Evolutionary conservation across 1,284 basidiomycete species (phyloP), one percentile per base, ranked within the genome.

Genomic region (Trametes polyzona): DNA sequence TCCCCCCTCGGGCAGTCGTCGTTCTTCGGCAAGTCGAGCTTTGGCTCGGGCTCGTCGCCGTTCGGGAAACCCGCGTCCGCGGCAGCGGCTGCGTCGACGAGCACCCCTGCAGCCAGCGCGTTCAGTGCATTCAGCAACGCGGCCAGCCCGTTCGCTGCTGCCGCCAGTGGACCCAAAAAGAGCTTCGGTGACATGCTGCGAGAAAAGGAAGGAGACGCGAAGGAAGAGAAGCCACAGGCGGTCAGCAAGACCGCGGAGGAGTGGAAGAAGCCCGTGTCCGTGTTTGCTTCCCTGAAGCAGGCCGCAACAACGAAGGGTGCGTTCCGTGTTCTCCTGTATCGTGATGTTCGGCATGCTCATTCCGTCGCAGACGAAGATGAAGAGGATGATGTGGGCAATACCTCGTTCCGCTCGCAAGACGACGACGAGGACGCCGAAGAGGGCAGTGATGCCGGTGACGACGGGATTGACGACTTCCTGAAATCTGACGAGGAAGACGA

Each of bases 61-160:
- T 74, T 75, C 43, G 70, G 67, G 14, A 61, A 63, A 53, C 60
- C 65, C 9, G 52, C 48, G 16, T 27, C 68, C 16, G 56, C 65
- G 0, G 42, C 69, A 5, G 42, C 63, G 23, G 67, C 69, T 5
- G 65, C 72, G n/a, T 59, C 72, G 8, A 67, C 75, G 14, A 72
- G 75, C 4, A 71, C 76, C 16, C 60, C 71, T 0, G 43, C 66
- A 24, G 65, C 59, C 19, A 73, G 76, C 48, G 82, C 71, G 1
- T 84, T 84, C 64, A 70, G 74, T 48, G 78, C 79, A 0, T 85
- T 83, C 63, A 78, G 77, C 46, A 74, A 76, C 7, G 63, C 73
- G 8, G 61, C 76, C 6, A 73, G 73, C 47, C 76, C 78, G 1
- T 84, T 87, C 62, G 69, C 78, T 54, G 69, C 74, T 4, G 74